phyloP scores from a whole-genome alignment of 306 rosid species.

The Elaeagnus macrophylla region DNA sequence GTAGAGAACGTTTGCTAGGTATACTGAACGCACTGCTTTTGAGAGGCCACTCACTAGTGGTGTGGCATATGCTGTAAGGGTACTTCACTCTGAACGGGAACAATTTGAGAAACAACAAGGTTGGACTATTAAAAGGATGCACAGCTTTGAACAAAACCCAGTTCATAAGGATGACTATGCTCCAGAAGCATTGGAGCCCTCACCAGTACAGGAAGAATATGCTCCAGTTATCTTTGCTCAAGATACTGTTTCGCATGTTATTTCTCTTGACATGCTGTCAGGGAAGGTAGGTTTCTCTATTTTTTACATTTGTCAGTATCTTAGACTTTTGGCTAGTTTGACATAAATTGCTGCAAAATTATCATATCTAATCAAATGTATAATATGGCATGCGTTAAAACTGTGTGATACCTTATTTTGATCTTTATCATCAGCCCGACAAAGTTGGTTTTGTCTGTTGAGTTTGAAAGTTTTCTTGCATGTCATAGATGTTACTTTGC shows the following conservation, averaged over 20 bases:
- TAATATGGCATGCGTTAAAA: neutral
- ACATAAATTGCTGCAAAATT: neutral
- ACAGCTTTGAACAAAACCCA: conserved; percentile 63
- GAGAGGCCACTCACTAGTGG: conserved; percentile 99
- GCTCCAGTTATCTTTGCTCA: conserved; percentile 99
- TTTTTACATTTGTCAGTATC: neutral
- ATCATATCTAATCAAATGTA: neutral
- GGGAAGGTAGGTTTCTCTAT: conserved; percentile 55
- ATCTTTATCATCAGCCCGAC: neutral
- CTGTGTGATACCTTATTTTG: neutral
- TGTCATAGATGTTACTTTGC: no score
- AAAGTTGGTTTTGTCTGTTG: neutral
- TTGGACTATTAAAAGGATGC: conserved; percentile 95
- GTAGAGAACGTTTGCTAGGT: conserved; percentile 82
- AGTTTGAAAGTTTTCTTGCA: no score
- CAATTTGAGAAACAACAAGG: conserved; percentile 95
- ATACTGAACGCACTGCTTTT: conserved; percentile 92
- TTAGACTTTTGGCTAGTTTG: neutral
- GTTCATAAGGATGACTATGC: conserved; percentile 64
- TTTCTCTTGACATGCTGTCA: conserved; percentile 74
- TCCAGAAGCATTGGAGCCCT: conserved; percentile 65
- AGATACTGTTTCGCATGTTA: conserved; percentile 82
- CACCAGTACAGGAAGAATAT: conserved; percentile 77
- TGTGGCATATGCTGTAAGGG: conserved; percentile 98
- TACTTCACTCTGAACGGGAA: conserved; percentile 88